phyloP scores from a whole-genome alignment of 1,139 yeast species.

The Arxiozyma bovina region DNA sequence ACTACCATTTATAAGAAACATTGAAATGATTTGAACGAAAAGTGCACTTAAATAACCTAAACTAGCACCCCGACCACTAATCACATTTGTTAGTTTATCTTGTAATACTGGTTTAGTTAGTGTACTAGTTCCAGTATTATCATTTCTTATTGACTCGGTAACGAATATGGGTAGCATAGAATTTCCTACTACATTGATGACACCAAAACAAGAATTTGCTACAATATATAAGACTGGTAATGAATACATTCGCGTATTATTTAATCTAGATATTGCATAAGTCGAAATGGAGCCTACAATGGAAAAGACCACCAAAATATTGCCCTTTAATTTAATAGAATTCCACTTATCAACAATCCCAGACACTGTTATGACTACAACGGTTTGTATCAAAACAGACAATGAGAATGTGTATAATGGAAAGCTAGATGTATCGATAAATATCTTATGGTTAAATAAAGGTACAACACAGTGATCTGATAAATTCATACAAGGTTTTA shows the following conservation, averaged over 20 bases:
- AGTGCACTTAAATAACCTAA: constrained; percentile 57
- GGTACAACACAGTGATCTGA: constrained; percentile 36
- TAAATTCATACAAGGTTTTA: constrained; percentile 34
- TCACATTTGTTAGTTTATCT: constrained; percentile 33
- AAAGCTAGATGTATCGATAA: constrained; percentile 56
- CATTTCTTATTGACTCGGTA: constrained; percentile 13
- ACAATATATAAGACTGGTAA: constrained; percentile 50
- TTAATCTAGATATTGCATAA: constrained; percentile 37
- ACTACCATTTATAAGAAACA: constrained; percentile 40
- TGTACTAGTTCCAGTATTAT: constrained; percentile 3
- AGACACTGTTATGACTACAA: constrained; percentile 56
- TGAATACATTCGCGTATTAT: constrained; percentile 41
- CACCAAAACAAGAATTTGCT: constrained; percentile 63
- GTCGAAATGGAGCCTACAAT: constrained; percentile 47
- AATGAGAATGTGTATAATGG: constrained; percentile 61
- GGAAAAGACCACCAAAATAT: constrained; percentile 45
- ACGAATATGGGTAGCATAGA: constrained; percentile 54
- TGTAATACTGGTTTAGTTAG: constrained; percentile 17
- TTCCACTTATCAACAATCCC: constrained; percentile 60
- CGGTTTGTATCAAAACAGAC: constrained; percentile 54
- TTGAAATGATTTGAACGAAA: constrained; percentile 49
- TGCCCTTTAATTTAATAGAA: constrained; percentile 29
- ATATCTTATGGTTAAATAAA: constrained; percentile 20
- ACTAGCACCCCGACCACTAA: constrained; percentile 61
- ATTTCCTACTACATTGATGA: constrained; percentile 68